Base-by-base conservation (phyloP, 2,329 filamentous ascomycete species). In the Aureobasidium subglaciale region DNA sequence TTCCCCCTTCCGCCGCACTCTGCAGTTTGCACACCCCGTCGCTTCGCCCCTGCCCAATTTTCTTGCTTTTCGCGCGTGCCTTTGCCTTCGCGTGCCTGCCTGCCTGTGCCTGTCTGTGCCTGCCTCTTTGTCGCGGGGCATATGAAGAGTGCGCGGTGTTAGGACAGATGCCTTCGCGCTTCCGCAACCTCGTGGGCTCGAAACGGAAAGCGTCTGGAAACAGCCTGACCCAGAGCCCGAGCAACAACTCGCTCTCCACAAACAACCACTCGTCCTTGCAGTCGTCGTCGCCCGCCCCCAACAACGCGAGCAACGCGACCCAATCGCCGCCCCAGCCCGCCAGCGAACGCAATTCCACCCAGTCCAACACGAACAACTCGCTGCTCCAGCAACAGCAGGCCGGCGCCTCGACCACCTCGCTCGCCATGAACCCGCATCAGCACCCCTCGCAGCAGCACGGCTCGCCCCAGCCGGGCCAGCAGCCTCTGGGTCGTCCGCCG, bases 181-280 rank as follows among this genome's bases (percentile, higher is more conserved):
- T 89, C 72, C 87, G 88, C 79, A 81, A 82, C 79, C 80, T 90
- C 76, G 85, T 87, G 75, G 87, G 88, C 78, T 86, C 85, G 75
- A 88, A 87, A 81, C 85, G 87, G 74, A 87, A 84, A 45, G 30
- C 50, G 78, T 86, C 85, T 59, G 78, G 78, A 64, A 78, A 76
- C 70, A 76, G 71, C 69, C 70, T 66, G 60, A 67, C 61, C 62
- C 66, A 64, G 61, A 68, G 68, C 59, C 70, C 68, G 62, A 68
- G 71, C 57, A 68, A 71, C 58, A 68, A 69, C 46, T 68, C 70
- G 55, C 58, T 59, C 57, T 49, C 57, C 54, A 56, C 54, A 63
- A 64, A 63, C 58, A 65, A 67, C 66, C 67, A 64, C 61, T 20
- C 32, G 1, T 41, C 50, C 4, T 29, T 29, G 16, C 30, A 24